Conservation (phyloP, 1,139 yeast genomes). For the Blastobotrys capitulatus region DNA sequence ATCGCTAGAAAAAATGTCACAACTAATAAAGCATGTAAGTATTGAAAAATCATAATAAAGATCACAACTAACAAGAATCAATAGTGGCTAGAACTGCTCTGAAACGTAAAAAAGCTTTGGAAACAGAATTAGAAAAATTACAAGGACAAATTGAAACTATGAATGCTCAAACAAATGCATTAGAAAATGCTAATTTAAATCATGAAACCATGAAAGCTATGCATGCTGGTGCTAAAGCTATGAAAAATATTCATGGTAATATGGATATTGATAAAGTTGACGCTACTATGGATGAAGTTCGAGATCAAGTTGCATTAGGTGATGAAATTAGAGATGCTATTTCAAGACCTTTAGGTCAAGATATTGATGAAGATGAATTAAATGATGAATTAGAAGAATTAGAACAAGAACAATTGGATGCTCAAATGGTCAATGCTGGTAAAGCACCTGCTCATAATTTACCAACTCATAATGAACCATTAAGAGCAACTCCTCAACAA, state of each 20-base stretch:
- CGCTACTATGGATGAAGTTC: slow-evolving; percentile 96
- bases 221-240: slow-evolving; percentile 96
- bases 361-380: slow-evolving; percentile 73
- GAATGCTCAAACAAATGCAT: slow-evolving; percentile 83
- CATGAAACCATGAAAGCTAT: slow-evolving; percentile 97
- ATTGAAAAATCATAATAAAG: not conserved
- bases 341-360: slow-evolving; percentile 82
- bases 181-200: slow-evolving; percentile 93
- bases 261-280: slow-evolving; percentile 95
- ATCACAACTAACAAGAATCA: not conserved
- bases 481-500: slow-evolving; percentile 28
- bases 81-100: slow-evolving; percentile 75
- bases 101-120: slow-evolving; percentile 80
- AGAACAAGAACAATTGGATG: slow-evolving; percentile 73
- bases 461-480: slow-evolving; percentile 27
- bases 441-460: slow-evolving; percentile 37
- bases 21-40: slow-evolving; percentile 52
- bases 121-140: slow-evolving; percentile 68
- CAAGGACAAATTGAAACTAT: slow-evolving; percentile 86
- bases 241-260: slow-evolving; percentile 94
- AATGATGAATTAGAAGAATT: slow-evolving; percentile 90
- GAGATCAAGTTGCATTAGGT: slow-evolving; percentile 93
- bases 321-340: slow-evolving; percentile 96
- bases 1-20: slow-evolving; percentile 71
- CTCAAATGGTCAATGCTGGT: slow-evolving; percentile 48